Conservation (phyloP, 2,329 filamentous ascomycete species). For the Atkinsonella texensis region DNA sequence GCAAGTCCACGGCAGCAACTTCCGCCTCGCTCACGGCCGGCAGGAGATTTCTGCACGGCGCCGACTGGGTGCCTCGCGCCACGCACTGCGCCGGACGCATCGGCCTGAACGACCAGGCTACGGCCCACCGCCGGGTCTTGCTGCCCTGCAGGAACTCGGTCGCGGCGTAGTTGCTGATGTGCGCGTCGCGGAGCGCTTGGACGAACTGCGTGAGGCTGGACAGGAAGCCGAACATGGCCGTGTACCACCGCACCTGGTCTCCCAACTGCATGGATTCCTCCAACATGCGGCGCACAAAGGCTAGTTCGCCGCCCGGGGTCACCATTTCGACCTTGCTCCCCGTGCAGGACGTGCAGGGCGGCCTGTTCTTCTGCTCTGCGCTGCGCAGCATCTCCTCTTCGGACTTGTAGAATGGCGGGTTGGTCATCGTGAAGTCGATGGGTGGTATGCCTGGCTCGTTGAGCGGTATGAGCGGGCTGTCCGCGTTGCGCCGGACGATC, state of each 20-base stretch:
- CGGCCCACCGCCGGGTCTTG: constrained; percentile 72
- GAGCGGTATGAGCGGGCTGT: constrained; percentile 51
- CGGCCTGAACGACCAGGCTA: constrained; percentile 74
- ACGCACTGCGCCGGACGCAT: constrained; percentile 45
- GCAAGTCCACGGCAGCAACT: constrained; percentile 32
- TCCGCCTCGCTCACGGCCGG: constrained; percentile 29
- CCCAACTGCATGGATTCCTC: constrained; percentile 51
- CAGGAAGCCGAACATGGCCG: constrained; percentile 77
- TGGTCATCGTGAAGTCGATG: constrained; percentile 82
- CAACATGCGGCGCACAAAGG: constrained; percentile 61
- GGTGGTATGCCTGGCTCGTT: constrained; percentile 34
- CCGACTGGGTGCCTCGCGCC: constrained; percentile 31
- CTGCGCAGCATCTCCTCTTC: constrained; percentile 53
- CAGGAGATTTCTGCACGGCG: constrained; percentile 26
- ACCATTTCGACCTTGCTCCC: constrained; percentile 82
- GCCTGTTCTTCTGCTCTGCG: constrained; percentile 51
- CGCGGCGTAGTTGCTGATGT: constrained; percentile 68
- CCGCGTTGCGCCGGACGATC: constrained; percentile 41
- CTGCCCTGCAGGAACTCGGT: constrained; percentile 66
- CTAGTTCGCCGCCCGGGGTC: constrained; percentile 61
- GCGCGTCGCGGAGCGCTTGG: constrained; percentile 40
- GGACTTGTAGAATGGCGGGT: constrained; percentile 88
- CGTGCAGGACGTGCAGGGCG: constrained; percentile 62
- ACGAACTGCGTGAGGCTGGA: constrained; percentile 54
- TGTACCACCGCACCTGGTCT: constrained; percentile 71